These are phyloP conservation scores for Cladosporium phlei DNA, from an alignment of 2,329 filamentous ascomycete genomes.

Conservation along the genomic window DNA sequence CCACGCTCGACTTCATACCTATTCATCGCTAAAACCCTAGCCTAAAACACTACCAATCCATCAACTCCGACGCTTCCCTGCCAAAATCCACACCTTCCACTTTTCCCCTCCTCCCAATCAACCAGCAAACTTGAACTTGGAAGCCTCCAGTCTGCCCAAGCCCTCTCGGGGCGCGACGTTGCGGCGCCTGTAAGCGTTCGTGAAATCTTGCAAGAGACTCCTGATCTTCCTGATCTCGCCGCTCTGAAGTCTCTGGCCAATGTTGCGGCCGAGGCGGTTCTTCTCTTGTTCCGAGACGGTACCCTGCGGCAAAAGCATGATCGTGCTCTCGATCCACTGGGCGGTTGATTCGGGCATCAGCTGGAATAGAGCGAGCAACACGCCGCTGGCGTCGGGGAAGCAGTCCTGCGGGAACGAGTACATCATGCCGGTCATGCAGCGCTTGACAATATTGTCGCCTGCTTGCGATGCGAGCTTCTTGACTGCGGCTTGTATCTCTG, in stretches of 20 bases:
- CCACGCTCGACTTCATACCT: not conserved
- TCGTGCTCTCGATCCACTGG: constrained; percentile 75
- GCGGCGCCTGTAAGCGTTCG: constrained; percentile 83
- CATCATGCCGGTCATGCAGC: constrained; percentile 97
- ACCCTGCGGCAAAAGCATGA: constrained; percentile 76
- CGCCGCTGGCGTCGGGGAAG: constrained; percentile 88
- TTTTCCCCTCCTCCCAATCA: not conserved
- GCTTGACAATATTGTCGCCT: constrained; percentile 73
- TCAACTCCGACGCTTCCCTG: constrained; percentile 6
- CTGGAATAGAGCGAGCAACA: constrained; percentile 85
- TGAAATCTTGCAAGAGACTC: constrained; percentile 88
- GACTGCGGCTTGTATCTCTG: constrained; percentile 67
- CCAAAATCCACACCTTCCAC: not conserved
- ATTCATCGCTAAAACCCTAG: not conserved
- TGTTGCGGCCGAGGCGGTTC: constrained; percentile 72
- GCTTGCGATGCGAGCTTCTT: constrained; percentile 65
- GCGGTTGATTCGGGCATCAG: constrained; percentile 75
- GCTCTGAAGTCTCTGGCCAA: constrained; percentile 66
- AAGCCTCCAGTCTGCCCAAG: constrained; percentile 78
- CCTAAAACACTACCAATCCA: not conserved
- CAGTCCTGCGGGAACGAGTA: constrained; percentile 95
- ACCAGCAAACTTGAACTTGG: constrained; percentile 69
- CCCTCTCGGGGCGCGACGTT: constrained; percentile 95
- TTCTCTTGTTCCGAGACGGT: constrained; percentile 76
- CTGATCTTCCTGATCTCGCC: constrained; percentile 74